A percentile compares a stretch with the other conserved stretches of the same genome.
These are phyloP conservation scores for Dryadomyces quercus-mongolicae DNA, from an alignment of 2,329 filamentous ascomycete species.

Conservation along the genomic window DNA sequence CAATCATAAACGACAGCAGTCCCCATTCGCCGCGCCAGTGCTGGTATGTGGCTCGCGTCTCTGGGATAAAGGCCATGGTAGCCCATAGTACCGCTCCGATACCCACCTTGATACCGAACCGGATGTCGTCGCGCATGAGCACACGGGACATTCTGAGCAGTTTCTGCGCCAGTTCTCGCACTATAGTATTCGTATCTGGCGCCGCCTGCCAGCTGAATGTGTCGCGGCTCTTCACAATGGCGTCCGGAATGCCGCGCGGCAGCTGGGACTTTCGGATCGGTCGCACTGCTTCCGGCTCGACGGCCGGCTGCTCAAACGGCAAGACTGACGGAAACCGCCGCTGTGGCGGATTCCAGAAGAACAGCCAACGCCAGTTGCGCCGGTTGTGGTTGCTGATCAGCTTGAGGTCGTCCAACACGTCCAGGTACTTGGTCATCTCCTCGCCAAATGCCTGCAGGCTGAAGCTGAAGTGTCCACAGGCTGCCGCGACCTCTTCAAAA, in stretches of 20 bases:
- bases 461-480: conserved; percentile 92
- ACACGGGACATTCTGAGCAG: conserved; percentile 33
- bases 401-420: conserved; percentile 77
- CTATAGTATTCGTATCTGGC: conserved; percentile 30
- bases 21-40: conserved; percentile 97
- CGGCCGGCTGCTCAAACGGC: conserved; percentile 26
- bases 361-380: conserved; percentile 74
- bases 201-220: conserved; percentile 45
- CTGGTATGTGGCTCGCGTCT: conserved; percentile 67
- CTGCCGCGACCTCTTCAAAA: conserved; percentile 94
- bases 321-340: conserved; percentile 11
- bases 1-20: conserved; percentile 91
- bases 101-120: conserved; percentile 87
- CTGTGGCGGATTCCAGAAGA: conserved; percentile 49
- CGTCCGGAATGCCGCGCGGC: conserved; percentile 42
- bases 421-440: conserved; percentile 72
- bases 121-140: conserved; percentile 42
- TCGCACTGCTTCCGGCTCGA: conserved; percentile 22
- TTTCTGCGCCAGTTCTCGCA: conserved; percentile 32
- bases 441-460: conserved; percentile 83
- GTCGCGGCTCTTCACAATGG: conserved; percentile 39
- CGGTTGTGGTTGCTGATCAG: conserved; percentile 49
- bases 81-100: conserved; percentile 82
- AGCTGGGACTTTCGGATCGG: conserved; percentile 41
- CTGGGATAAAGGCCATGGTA: conserved; percentile 71